Evolutionary conservation across 805 yeast species (phyloP).

Genomic region (Cyberlindnera bimundalis): DNA sequence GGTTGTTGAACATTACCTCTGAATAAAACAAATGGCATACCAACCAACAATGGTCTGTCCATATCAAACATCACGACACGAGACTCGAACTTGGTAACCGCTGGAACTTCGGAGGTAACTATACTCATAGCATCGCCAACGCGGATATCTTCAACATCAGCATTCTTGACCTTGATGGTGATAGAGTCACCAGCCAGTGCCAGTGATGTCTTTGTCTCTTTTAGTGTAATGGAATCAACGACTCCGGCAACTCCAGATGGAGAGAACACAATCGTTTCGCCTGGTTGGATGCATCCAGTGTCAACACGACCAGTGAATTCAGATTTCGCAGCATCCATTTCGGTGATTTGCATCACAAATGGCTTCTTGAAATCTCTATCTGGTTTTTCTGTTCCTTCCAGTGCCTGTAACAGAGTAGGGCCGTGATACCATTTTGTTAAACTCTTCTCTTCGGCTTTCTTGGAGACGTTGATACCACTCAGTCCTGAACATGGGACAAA

Average conservation of each 20-base stretch:
- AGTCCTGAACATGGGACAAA: constrained; percentile 92
- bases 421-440: constrained; percentile 44
- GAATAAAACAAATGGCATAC: constrained; percentile 89
- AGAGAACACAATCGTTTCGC: constrained; percentile 86
- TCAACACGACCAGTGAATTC: constrained; percentile 94
- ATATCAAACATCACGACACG: constrained; percentile 87
- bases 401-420: constrained; percentile 73
- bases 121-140: constrained; percentile 94
- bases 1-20: constrained; percentile 94
- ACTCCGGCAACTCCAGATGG: constrained; percentile 90
- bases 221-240: constrained; percentile 88
- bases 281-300: constrained; percentile 89
- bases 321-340: constrained; percentile 78
- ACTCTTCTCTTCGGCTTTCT: constrained; percentile 58
- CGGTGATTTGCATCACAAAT: constrained; percentile 86
- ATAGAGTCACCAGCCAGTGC: constrained; percentile 92
- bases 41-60: constrained; percentile 89
- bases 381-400: constrained; percentile 80
- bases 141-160: constrained; percentile 83
- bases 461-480: constrained; percentile 89
- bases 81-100: constrained; percentile 72
- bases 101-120: constrained; percentile 86
- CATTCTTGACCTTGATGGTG: constrained; percentile 89
- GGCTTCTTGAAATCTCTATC: constrained; percentile 81
- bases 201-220: constrained; percentile 74